A percentile compares a stretch with the other conserved stretches of the same genome.
phyloP scores from a whole-genome alignment of 1,284 basidiomycete species.

The Heterobasidion irregulare region DNA sequence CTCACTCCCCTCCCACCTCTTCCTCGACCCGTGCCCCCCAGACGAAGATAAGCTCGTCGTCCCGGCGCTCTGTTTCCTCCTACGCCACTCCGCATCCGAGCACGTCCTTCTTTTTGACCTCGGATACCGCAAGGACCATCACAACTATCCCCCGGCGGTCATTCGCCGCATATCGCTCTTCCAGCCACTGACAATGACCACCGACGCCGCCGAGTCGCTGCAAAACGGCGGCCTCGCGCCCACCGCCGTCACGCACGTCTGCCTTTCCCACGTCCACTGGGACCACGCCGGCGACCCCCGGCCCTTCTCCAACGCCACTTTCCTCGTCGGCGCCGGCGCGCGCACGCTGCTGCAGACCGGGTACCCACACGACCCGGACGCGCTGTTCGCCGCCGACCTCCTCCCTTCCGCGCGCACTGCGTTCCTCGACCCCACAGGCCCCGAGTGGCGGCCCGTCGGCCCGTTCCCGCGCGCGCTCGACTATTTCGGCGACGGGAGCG shows the following conservation, averaged over 20 bases:
- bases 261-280: conserved; percentile 42
- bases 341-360: conserved; percentile 25
- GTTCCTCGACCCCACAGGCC: neutral
- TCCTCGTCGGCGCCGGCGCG: conserved; percentile 33
- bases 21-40: neutral
- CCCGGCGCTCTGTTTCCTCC: conserved; percentile 41
- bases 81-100: conserved; percentile 33
- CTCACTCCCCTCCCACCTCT: neutral
- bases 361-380: conserved; percentile 32
- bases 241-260: conserved; percentile 32
- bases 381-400: conserved; percentile 24
- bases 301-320: conserved; percentile 37
- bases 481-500: conserved; percentile 46
- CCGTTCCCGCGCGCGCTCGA: conserved; percentile 41
- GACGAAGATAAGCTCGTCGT: conserved; percentile 11
- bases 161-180: conserved; percentile 20
- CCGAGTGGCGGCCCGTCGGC: neutral
- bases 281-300: conserved; percentile 35
- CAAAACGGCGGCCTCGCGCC: conserved; percentile 36
- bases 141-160: conserved; percentile 27
- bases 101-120: conserved; percentile 44
- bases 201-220: conserved; percentile 40
- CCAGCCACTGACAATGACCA: conserved; percentile 24
- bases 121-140: conserved; percentile 38
- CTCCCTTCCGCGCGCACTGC: conserved; percentile 22